Evolutionary conservation across 139 green algal species (phyloP).

Genomic region (Chlorella sp.): DNA sequence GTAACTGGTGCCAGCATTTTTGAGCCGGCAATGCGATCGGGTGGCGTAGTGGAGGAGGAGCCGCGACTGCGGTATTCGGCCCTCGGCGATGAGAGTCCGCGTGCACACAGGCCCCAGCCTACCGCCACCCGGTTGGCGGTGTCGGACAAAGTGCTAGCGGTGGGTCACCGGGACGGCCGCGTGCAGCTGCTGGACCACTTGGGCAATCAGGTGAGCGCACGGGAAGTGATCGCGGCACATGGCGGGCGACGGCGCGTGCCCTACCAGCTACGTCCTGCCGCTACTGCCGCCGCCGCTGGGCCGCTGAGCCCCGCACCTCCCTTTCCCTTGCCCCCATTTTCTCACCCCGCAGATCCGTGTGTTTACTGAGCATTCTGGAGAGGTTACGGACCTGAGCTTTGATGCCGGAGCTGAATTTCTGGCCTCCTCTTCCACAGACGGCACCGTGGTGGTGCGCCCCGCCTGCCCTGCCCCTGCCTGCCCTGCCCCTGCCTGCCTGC

Average conservation of each 20-base stretch:
- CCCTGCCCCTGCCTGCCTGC: not conserved
- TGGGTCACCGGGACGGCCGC: constrained; percentile 78
- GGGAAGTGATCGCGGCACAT: not conserved
- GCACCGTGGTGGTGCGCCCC: constrained; percentile 70
- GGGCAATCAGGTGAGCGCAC: constrained; percentile 78
- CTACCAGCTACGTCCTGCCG: not conserved
- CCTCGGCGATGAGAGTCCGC: constrained; percentile 61
- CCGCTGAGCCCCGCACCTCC: not conserved
- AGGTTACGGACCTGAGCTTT: constrained; percentile 84
- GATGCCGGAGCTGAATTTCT: constrained; percentile 83
- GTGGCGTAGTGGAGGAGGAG: constrained; percentile 63
- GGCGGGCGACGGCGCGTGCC: not conserved
- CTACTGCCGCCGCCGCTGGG: not conserved
- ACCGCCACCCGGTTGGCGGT: constrained; percentile 68
- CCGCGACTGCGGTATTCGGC: constrained; percentile 82
- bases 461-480: not conserved
- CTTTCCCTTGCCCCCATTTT: not conserved
- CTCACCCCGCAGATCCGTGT: constrained; percentile 57
- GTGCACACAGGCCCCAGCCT: constrained; percentile 45
- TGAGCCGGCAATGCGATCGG: not conserved
- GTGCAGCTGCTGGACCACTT: constrained; percentile 90
- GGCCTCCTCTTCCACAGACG: constrained; percentile 84
- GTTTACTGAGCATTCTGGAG: constrained; percentile 61
- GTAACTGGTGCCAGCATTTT: too few relatives aligned
- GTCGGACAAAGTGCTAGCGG: constrained; percentile 88